Conservation (phyloP, 1,284 basidiomycete species). For the Trametes hirsuta region DNA sequence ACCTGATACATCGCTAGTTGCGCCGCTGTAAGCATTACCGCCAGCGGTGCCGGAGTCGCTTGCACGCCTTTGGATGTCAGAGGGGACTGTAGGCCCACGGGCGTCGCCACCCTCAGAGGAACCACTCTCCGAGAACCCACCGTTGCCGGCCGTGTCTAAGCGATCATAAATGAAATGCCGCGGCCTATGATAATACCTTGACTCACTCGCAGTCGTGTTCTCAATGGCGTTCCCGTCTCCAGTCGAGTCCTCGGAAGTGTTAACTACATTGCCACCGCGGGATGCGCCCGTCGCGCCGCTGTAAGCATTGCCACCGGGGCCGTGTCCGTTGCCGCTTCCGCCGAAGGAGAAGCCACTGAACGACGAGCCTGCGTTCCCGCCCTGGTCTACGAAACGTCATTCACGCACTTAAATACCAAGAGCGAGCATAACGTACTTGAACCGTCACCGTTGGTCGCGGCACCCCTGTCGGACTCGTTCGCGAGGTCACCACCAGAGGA, state of each 20-base stretch:
- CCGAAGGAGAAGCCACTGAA: conserved; percentile 29
- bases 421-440: conserved; percentile 24
- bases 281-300: conserved; percentile 27
- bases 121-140: conserved; percentile 33
- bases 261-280: conserved; percentile 27
- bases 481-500: conserved; percentile 28
- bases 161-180: not conserved
- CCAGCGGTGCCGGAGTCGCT: conserved; percentile 26
- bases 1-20: conserved; percentile 25
- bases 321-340: conserved; percentile 25
- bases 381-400: conserved; percentile 18
- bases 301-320: conserved; percentile 32
- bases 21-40: conserved; percentile 30
- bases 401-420: not conserved
- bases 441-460: conserved; percentile 16
- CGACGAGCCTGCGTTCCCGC: conserved; percentile 24
- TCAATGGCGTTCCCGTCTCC: conserved; percentile 5
- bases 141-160: conserved; percentile 27
- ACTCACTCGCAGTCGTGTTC: conserved; percentile 27
- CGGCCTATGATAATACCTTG: not conserved
- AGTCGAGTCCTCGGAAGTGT: conserved; percentile 3
- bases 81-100: not conserved
- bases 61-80: conserved; percentile 20
- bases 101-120: conserved; percentile 31
- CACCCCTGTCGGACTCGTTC: conserved; percentile 14